Base-by-base conservation (phyloP, 1,284 basidiomycete species). In the Cryptococcus hybrid region DNA sequence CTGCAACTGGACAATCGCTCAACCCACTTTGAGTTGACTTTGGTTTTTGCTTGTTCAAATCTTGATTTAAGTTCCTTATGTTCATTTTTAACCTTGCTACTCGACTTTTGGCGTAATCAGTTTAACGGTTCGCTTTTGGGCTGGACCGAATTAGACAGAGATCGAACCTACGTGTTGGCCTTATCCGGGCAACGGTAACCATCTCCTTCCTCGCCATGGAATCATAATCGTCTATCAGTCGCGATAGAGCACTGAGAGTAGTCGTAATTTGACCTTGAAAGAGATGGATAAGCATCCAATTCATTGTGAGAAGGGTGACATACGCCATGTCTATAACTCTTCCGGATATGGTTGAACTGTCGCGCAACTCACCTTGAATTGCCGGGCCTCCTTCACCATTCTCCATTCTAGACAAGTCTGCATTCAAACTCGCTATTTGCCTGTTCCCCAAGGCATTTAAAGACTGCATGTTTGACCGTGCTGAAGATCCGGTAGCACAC, bases 181-280 rank as follows among this genome's bases (percentile, higher is more conserved):
- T 97, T 97, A 80, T 95, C 92, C 92, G 86, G 78, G 95, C 95
- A 44, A 89, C 87, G 66, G 90, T 91, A 54, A 95, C 89, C 70
- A 96, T 91, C 76, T 97, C 93, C 63, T 92, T 84, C 79, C 88
- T 89, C 0, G 90, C 90, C 90, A 97, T 92, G 9, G 89, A 88
- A 70, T 96, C 93, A 71, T 95, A 97, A 71, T 98, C 94, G 67
- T 96, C 92, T 62, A 96, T 86, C 55, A 94, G 91, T 56, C 93
- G 82, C 55, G 90, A 86, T 82, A 97, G 87, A 1, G 91, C 92
- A n/a, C 90, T 85, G 15, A 98, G 81, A 12, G 91, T 92, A 35
- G 93, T 92, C 39, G 90, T 90, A 78, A 97, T 92, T 83, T 96
- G 93, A 75, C 92, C 92, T 95, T 62, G 58, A 56, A 12, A 1